Conservation (phyloP, 2,329 filamentous ascomycete genomes). For the Trichophyton mentagrophytes region DNA sequence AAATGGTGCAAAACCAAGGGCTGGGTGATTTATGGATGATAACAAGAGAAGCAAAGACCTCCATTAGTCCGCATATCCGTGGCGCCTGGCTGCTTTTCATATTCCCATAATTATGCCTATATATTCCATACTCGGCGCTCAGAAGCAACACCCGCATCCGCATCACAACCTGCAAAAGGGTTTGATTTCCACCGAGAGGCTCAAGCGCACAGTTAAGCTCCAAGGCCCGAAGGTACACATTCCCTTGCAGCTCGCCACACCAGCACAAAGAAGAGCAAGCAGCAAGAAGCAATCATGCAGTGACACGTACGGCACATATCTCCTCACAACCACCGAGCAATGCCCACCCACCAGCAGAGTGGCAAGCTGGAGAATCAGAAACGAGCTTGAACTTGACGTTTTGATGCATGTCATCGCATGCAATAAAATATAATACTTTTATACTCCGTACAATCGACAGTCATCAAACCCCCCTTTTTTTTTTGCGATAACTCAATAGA, state of each 20-base stretch:
- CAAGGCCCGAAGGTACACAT: neutral
- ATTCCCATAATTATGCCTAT: neutral
- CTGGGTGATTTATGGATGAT: no score
- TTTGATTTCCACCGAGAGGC: neutral
- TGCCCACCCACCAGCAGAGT: neutral
- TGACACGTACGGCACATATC: neutral
- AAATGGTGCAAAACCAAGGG: no score
- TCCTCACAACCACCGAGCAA: neutral
- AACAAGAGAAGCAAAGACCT: neutral
- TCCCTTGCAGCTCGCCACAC: neutral
- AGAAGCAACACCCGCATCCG: neutral
- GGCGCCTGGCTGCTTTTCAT: neutral
- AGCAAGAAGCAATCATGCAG: neutral
- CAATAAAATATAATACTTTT: neutral
- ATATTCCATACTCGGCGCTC: neutral
- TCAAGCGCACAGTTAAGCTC: constrained; percentile 1
- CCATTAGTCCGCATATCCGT: neutral
- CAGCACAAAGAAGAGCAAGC: neutral
- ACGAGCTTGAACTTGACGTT: neutral
- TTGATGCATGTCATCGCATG: neutral
- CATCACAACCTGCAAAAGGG: neutral
- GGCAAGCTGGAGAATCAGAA: neutral
- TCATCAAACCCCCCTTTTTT: neutral
- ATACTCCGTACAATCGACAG: neutral
- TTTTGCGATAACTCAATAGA: neutral